Conservation (phyloP, 768 basidiomycete species). For the Termitomyces sp. region DNA sequence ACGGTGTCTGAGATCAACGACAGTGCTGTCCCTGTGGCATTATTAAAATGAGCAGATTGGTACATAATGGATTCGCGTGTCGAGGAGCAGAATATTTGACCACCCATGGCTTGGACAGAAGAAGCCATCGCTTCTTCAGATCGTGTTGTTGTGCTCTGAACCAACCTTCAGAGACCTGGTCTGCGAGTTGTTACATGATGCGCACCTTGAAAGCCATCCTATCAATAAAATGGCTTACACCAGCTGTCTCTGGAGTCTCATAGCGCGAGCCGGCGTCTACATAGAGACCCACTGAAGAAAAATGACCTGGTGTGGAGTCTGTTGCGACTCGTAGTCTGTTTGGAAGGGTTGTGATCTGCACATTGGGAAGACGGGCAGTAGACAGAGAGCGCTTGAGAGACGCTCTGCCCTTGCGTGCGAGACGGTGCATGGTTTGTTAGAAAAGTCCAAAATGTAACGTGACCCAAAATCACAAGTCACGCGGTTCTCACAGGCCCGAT, state of each 20-base stretch:
- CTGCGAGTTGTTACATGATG: background rate
- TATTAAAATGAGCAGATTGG: slow-evolving; percentile 91
- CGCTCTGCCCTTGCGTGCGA: slow-evolving; percentile 31
- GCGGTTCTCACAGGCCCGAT: background rate
- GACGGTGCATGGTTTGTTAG: slow-evolving; percentile 10
- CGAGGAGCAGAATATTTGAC: slow-evolving; percentile 87
- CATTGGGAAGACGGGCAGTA: slow-evolving; percentile 23
- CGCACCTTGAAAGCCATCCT: slow-evolving; percentile 94
- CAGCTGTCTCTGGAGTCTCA: slow-evolving; percentile 67
- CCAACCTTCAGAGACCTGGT: background rate
- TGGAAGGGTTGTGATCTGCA: slow-evolving; percentile 77
- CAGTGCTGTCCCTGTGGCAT: slow-evolving; percentile 74
- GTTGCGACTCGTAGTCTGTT: slow-evolving; percentile 93
- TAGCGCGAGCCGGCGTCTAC: slow-evolving; percentile 92
- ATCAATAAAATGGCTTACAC: slow-evolving; percentile 90
- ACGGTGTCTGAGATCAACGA: slow-evolving; percentile 91
- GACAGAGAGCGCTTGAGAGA: slow-evolving; percentile 12
- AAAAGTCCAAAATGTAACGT: slow-evolving; percentile 12
- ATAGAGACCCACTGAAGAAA: slow-evolving; percentile 89
- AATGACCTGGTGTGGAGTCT: slow-evolving; percentile 87
- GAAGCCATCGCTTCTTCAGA: slow-evolving; percentile 73
- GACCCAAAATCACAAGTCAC: slow-evolving; percentile 2
- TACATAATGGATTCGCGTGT: slow-evolving; percentile 96
- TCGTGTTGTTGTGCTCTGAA: slow-evolving; percentile 67
- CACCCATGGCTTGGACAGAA: slow-evolving; percentile 80